Conservation (phyloP, 1,284 basidiomycete genomes). For the Leccinum subatratum region DNA sequence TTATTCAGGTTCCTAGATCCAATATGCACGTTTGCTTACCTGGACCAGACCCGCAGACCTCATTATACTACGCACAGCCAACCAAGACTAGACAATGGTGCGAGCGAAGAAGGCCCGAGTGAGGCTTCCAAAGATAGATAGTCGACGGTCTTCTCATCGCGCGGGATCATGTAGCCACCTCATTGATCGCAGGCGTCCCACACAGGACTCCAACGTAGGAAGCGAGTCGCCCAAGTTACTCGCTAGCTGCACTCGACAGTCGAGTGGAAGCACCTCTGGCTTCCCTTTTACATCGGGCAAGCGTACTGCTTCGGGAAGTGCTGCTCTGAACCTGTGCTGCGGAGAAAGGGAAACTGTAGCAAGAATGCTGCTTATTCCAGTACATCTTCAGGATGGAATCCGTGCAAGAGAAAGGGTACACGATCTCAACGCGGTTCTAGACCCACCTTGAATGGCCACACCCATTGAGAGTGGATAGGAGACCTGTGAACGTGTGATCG, state of each 20-base stretch:
- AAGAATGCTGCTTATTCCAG: slow-evolving; percentile 17
- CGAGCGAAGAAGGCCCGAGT: slow-evolving; percentile 2
- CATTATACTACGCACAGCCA: slow-evolving; percentile 74
- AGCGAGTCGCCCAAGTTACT: neutral
- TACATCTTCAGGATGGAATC: slow-evolving; percentile 15
- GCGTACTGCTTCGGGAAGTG: slow-evolving; percentile 13
- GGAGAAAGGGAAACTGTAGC: slow-evolving; percentile 7
- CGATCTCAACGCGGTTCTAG: slow-evolving; percentile 5
- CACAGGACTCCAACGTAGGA: slow-evolving; percentile 11
- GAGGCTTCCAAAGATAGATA: neutral
- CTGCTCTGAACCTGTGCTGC: slow-evolving; percentile 15
- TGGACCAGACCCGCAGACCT: slow-evolving; percentile 66
- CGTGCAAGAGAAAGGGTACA: slow-evolving; percentile 13
- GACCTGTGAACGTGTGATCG: slow-evolving; percentile 20
- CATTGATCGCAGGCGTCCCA: slow-evolving; percentile 6
- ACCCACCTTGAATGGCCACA: slow-evolving; percentile 50
- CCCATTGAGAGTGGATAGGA: slow-evolving; percentile 56
- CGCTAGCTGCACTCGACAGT: slow-evolving; percentile 15
- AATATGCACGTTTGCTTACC: slow-evolving; percentile 41
- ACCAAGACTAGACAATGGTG: slow-evolving; percentile 46
- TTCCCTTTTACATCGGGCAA: slow-evolving; percentile 18
- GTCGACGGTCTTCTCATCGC: neutral
- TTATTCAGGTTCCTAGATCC: slow-evolving; percentile 12
- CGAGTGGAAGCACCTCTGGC: slow-evolving; percentile 21
- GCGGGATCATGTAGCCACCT: slow-evolving; percentile 13